Evolutionary conservation across 2,329 filamentous ascomycete genomes (phyloP), one percentile per base, ranked within the genome.

Genomic region (Pyrenochaeta sp.): DNA sequence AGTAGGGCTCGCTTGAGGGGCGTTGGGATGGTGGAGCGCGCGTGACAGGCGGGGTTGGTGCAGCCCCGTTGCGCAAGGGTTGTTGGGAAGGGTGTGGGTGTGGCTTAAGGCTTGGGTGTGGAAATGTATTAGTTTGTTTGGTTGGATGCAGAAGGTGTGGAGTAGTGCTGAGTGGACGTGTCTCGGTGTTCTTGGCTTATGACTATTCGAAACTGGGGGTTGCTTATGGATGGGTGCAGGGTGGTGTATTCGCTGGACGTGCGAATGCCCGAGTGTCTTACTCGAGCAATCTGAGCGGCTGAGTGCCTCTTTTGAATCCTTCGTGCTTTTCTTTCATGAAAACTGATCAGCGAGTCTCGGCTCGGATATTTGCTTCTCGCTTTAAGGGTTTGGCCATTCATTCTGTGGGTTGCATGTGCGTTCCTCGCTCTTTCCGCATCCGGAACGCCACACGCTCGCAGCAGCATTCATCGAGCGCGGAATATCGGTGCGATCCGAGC

Each of bases 361-460:
- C 27, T 17, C 20, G 18, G 13, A 24, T 40, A 14, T 26, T 43
- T 42, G 11, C 36, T 18, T 17, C 20, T 20, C 11, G n/a, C 31
- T 24, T 29, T 24, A 11, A 20, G 17, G 22, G 19, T 34, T 23
- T 22, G 19, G 31, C 14, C 27, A 11, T 24, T 22, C 38, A 43
- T 28, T 30, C 22, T 22, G 30, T 41, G 36, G 20, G 19, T n/a
- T 24, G 39, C 45, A 35, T 23, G 14, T 27, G 34, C 35, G 17
- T 20, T 37, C 23, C 29, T 20, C 15, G 24, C 22, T 15, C 17
- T 46, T 52, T 52, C 55, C 48, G 51, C 55, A 55, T 55, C 11
- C 53, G 55, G 57, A 56, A 58, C 44, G 51, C 51, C 44, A 40
- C 19, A 41, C 17, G 13, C 32, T 11, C n/a, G 15, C 11, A 14